These are phyloP conservation scores for Debaryomyces sp. DNA, from an alignment of 1,139 yeast species.

Conservation along the genomic window DNA sequence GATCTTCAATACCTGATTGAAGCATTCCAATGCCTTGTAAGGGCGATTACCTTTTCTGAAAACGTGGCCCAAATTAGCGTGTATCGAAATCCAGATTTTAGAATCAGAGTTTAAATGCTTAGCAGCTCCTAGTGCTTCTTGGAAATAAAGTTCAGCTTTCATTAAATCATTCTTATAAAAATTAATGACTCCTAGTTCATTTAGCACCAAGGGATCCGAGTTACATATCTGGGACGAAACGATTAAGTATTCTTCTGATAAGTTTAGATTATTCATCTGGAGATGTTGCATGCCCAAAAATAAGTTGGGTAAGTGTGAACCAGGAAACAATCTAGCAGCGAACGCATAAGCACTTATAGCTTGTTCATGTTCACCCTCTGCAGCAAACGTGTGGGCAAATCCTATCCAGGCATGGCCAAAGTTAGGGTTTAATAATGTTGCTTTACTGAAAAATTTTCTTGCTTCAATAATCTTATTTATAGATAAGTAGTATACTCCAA, in stretches of 20 bases:
- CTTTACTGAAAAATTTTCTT: conserved; percentile 82
- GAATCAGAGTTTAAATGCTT: conserved; percentile 74
- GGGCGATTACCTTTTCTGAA: conserved; percentile 68
- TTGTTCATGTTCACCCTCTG: conserved; percentile 98
- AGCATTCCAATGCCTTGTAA: conserved; percentile 71
- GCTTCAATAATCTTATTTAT: conserved; percentile 80
- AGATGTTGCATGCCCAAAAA: conserved; percentile 96
- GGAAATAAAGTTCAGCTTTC: conserved; percentile 72
- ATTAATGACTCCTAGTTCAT: conserved; percentile 88
- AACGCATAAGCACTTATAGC: conserved; percentile 97
- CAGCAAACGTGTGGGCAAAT: conserved; percentile 96
- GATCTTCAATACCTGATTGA: conserved; percentile 72
- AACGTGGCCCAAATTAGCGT: conserved; percentile 89
- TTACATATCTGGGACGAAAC: conserved; percentile 80
- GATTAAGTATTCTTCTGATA: conserved; percentile 84
- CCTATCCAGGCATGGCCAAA: conserved; percentile 98
- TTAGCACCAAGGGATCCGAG: conserved; percentile 81
- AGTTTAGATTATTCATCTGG: conserved; percentile 77
- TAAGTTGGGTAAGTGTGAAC: conserved; percentile 87
- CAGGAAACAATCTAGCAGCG: conserved; percentile 92
- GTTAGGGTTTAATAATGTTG: conserved; percentile 85
- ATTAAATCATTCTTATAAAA: conserved; percentile 73
- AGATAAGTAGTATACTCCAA: conserved; percentile 85
- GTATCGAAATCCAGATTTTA: conserved; percentile 83
- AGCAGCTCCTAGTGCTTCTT: conserved; percentile 74